phyloP scores from a whole-genome alignment of 108 stramenopile species.

The Nannochloropsis salina region DNA sequence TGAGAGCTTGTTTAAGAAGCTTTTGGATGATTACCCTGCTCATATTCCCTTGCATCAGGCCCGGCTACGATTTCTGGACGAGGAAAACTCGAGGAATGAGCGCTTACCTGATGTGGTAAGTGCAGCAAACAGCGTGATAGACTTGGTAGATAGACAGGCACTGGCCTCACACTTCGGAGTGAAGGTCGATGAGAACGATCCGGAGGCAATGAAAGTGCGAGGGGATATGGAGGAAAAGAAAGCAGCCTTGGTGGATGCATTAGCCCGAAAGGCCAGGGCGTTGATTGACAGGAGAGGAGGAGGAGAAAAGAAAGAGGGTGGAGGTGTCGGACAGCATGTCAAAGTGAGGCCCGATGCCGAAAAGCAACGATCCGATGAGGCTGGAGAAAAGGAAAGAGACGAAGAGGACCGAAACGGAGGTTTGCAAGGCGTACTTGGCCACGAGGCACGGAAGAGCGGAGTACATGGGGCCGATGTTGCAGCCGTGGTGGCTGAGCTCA shows the following conservation, averaged over 20 bases:
- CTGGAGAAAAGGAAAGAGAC: not conserved
- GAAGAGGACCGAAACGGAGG: constrained; percentile 27
- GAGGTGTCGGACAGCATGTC: not conserved
- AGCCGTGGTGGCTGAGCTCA: not conserved
- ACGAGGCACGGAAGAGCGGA: not conserved
- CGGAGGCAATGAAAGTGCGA: constrained; percentile 1
- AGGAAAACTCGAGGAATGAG: constrained; percentile 17
- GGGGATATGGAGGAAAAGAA: constrained; percentile 34
- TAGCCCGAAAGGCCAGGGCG: constrained; percentile 33
- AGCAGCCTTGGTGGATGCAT: constrained; percentile 31
- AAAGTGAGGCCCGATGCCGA: not conserved
- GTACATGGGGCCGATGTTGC: not conserved
- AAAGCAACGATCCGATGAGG: not conserved
- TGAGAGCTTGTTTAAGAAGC: not conserved
- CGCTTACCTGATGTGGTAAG: constrained; percentile 19
- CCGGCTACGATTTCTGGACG: constrained; percentile 31
- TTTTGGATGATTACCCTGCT: not conserved
- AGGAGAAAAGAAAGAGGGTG: not conserved
- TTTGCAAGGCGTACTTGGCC: not conserved
- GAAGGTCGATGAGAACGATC: constrained; percentile 23
- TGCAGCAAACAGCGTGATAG: constrained; percentile 22
- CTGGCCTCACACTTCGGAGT: constrained; percentile 30
- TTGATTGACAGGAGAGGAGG: constrained; percentile 24
- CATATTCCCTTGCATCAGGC: constrained; percentile 37
- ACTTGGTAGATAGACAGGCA: constrained; percentile 19